A percentile compares a stretch with the other conserved stretches of the same genome.
These are phyloP conservation scores for Metschnikowia kunwiensis DNA, from an alignment of 805 yeast genomes.

Conservation along the genomic window DNA sequence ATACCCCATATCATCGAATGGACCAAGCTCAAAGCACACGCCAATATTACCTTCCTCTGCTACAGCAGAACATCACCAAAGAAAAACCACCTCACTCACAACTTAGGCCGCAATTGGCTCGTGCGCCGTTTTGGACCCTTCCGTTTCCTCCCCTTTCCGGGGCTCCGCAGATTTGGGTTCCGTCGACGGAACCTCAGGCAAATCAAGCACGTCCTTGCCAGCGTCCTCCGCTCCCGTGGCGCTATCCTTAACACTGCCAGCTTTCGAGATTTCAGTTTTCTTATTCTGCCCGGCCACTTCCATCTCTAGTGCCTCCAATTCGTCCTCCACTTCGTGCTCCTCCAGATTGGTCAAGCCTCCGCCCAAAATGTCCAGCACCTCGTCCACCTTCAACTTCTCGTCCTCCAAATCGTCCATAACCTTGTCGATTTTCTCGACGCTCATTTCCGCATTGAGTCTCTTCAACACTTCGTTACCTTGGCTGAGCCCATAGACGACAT, in stretches of 20 bases:
- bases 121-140: neutral
- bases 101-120: conserved; percentile 8
- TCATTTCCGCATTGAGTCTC: conserved; percentile 75
- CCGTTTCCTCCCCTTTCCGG: neutral
- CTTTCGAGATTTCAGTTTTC: neutral
- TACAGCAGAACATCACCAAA: too few relatives aligned
- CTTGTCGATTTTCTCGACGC: conserved; percentile 71
- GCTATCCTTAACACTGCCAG: too few relatives aligned
- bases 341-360: conserved; percentile 39
- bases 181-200: conserved; percentile 12
- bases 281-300: conserved; percentile 32
- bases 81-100: too few relatives aligned
- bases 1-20: too few relatives aligned
- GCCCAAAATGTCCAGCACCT: conserved; percentile 55
- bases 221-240: too few relatives aligned
- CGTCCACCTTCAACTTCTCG: conserved; percentile 75
- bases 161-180: conserved; percentile 7
- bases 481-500: conserved; percentile 73
- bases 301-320: conserved; percentile 48
- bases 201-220: too few relatives aligned
- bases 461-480: conserved; percentile 78
- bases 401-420: conserved; percentile 83
- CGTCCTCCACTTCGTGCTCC: conserved; percentile 67
- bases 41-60: too few relatives aligned
- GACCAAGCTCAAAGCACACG: too few relatives aligned